Base-by-base conservation (phyloP, 2,329 filamentous ascomycete species). In the Seiridium unicorne region DNA sequence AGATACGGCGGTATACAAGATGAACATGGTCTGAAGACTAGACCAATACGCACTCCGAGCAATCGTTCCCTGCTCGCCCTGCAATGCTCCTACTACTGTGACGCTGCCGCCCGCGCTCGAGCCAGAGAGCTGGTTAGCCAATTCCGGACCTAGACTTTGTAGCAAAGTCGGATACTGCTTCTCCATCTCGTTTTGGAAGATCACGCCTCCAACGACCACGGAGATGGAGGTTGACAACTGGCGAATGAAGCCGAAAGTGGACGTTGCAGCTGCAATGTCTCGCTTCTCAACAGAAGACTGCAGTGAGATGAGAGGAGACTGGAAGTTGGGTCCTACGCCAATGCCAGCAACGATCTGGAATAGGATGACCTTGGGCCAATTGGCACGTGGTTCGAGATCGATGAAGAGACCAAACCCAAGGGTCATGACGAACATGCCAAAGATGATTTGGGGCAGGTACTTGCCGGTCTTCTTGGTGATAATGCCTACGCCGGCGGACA, bases 181-280 rank as follows among this genome's bases (percentile, higher is more conserved):
- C 64, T 85, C 75, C 86, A 92, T 91, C 61, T 83, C 77, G 70
- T 93, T 93, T 74, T 92, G 88, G 76, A 93, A 93, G 44, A 93
- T 83, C 51, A 92, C 89, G n/a, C 89, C 87, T 32, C 91, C 91
- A 44, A 93, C 79, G 1, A 92, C 89, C 57, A 92, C 83, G 0
- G 86, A 87, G 26, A 88, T 83, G 2, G 87, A 83, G 0, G 87
- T 90, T 8, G 86, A 87, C 3, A 93, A 76, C 65, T 90, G 89
- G 26, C 90, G 85, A 6, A 88, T 79, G 69, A 91, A 90, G 7
- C 83, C 80, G 64, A 90, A 88, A 1, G 86, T 88, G 0, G 87
- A 83, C 0, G 88, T 91, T 0, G 85, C 88, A 1, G 86, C 83
- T n/a, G 86, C 89, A 51, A 89, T 88, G 65, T 91, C 88, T 35